phyloP scores from a whole-genome alignment of 73 alveolate genomes.

The Paramecium bursaria region DNA sequence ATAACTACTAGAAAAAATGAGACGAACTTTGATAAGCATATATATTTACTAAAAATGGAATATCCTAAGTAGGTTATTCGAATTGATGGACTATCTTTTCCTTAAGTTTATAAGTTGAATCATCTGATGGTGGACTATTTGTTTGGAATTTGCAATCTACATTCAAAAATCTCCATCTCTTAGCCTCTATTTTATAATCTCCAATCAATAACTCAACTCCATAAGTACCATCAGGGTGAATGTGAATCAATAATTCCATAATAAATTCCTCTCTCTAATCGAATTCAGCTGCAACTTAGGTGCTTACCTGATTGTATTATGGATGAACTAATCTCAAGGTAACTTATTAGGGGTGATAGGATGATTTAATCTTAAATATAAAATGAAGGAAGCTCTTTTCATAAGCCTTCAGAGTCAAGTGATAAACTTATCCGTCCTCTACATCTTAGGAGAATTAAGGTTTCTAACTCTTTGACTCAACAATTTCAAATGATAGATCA shows the following conservation, averaged over 20 bases:
- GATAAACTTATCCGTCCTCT: conserved; percentile 34
- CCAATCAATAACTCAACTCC: conserved; percentile 22
- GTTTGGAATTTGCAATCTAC: conserved; percentile 38
- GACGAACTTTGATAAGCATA: not conserved
- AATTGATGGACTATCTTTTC: conserved; percentile 28
- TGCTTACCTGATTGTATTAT: not conserved
- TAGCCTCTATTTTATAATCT: not conserved
- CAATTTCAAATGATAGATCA: conserved; percentile 28
- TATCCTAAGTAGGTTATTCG: not conserved
- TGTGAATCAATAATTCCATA: conserved; percentile 56
- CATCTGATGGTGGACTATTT: not conserved
- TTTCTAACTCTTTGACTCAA: conserved; percentile 14
- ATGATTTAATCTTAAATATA: conserved; percentile 13
- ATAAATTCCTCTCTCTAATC: conserved; percentile 20
- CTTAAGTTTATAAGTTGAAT: not conserved
- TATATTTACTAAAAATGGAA: conserved; percentile 18
- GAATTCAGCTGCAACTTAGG: conserved; percentile 48
- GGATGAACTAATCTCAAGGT: conserved; percentile 47
- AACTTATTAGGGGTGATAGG: not conserved
- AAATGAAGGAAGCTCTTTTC: conserved; percentile 40
- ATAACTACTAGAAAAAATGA: conserved; percentile 15
- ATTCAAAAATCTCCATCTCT: conserved; percentile 38
- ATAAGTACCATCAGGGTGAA: conserved; percentile 31
- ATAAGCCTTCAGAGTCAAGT: not conserved
- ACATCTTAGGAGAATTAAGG: conserved; percentile 25